phyloP scores from a whole-genome alignment of 2,329 filamentous ascomycete species.

The Fusarium metavorans region DNA sequence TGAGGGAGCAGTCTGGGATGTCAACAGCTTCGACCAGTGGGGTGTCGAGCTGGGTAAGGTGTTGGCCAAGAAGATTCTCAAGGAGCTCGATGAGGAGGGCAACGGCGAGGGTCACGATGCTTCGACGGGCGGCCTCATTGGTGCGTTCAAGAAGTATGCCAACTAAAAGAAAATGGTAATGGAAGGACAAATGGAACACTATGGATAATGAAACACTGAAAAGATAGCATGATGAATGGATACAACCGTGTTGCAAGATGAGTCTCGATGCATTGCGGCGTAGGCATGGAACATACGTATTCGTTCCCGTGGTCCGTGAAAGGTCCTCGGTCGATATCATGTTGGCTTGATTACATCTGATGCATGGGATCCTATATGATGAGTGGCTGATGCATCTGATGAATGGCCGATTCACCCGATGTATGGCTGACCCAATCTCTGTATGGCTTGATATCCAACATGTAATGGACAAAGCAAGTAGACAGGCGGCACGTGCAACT shows the following conservation, averaged over 20 bases:
- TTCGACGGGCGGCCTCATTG: conserved; percentile 89
- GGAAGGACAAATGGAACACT: conserved; percentile 20
- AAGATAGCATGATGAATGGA: conserved; percentile 32
- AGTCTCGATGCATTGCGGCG: background rate
- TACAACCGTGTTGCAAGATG: conserved; percentile 1
- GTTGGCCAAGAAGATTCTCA: conserved; percentile 90
- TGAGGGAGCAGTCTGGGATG: conserved; percentile 98
- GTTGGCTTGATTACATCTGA: background rate
- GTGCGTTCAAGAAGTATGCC: conserved; percentile 86
- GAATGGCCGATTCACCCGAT: background rate
- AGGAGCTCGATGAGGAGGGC: conserved; percentile 84
- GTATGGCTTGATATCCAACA: conserved; percentile 1
- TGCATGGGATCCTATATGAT: background rate
- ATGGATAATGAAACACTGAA: conserved; percentile 33
- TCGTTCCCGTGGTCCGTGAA: background rate
- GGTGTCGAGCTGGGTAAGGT: conserved; percentile 98
- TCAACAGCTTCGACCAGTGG: conserved; percentile 99
- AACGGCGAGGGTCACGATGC: conserved; percentile 82
- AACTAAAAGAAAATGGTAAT: conserved; percentile 53
- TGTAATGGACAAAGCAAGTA: conserved; percentile 3
- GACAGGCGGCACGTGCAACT: background rate
- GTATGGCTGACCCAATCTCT: background rate
- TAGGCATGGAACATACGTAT: background rate
- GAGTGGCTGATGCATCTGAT: background rate
- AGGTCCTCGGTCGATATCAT: background rate